Base-by-base conservation (phyloP, 2,329 filamentous ascomycete species). In the Microdochium trichocladiopsis region DNA sequence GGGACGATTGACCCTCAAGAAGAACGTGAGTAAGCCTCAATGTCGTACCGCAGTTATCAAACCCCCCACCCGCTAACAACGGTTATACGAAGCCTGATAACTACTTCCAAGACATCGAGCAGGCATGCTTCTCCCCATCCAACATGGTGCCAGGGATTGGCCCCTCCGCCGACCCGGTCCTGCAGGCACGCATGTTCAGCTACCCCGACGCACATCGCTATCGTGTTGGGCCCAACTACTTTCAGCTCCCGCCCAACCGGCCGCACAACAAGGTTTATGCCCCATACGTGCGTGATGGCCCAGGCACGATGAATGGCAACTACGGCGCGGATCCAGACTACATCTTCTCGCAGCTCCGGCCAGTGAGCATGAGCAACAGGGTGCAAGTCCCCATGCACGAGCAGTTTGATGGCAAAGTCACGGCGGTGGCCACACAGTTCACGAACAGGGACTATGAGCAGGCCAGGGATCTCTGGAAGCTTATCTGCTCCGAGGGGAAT, bases 241-340 rank as follows among this genome's bases (percentile, higher is more conserved):
- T 83, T 58, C 80, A 85, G 62, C 78, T 86, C 51, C 82, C 82
- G 22, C 78, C 82, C 59, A 86, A 85, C 68, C 72, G 72, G 50
- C 76, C 80, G 1, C 73, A 72, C 67, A 72, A n/a, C 37, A 8
- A 6, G 16, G n/a, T n/a, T n/a, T 22, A 62, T 70, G 72, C 72
- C 69, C 87, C 87, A 57, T 88, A 83, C 74, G 86, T 90, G 66
- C 82, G 87, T 55, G 87, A 90, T 61, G 88, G 88, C 16, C 63
- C 66, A 54, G 90, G 90, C 85, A 79, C 83, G 53, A 74, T 82
- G 63, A 87, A 90, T 69, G 73, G 72, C 52, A 84, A 84, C 69
- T 82, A 83, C 59, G 81, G 80, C 50, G 71, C 72, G 23, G 78
- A 83, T 61, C 79, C 80, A 10, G 81, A 80, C 67, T 86, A 84